phyloP scores from a whole-genome alignment of 176 grass and related monocot species.

The Pontederia paniculata region DNA sequence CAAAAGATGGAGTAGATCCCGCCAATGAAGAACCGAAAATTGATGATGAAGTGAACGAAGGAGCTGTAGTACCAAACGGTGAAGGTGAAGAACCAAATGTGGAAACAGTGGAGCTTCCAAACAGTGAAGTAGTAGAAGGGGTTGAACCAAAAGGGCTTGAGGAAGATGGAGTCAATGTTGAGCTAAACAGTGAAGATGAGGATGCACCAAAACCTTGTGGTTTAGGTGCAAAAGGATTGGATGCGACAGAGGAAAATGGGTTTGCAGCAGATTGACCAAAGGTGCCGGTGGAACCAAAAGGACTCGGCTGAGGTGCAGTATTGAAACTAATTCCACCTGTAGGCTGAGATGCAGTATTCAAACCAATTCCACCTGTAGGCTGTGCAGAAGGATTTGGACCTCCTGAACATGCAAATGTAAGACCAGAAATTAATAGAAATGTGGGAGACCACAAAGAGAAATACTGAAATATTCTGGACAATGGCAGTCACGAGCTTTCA shows the following conservation, averaged over 20 bases:
- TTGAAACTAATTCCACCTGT: slow-evolving; percentile 5
- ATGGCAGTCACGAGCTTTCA: slow-evolving; percentile 30
- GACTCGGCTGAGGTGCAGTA: slow-evolving; percentile 6
- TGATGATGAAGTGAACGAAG: slow-evolving; percentile 22
- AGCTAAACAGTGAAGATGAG: slow-evolving; percentile 18
- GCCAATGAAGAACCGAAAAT: slow-evolving; percentile 29
- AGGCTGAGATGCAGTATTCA: slow-evolving; percentile 7
- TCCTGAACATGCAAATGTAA: not conserved
- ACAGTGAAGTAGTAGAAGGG: slow-evolving; percentile 25
- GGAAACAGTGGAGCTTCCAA: slow-evolving; percentile 44
- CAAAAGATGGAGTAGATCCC: slow-evolving; percentile 29
- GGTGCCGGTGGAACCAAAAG: slow-evolving; percentile 2
- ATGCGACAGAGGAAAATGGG: slow-evolving; percentile 20
- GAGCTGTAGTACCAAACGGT: slow-evolving; percentile 22
- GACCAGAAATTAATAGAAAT: not conserved
- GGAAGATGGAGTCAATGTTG: slow-evolving; percentile 6
- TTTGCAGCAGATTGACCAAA: slow-evolving; percentile 26
- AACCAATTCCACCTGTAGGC: slow-evolving; percentile 8
- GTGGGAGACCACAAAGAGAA: not conserved
- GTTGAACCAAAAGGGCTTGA: slow-evolving; percentile 17
- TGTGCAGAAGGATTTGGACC: slow-evolving; percentile 9
- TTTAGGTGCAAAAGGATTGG: slow-evolving; percentile 42
- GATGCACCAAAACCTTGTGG: slow-evolving; percentile 32
- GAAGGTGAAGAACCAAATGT: slow-evolving; percentile 33
- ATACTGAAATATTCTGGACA: not conserved